A percentile compares a stretch with the other conserved stretches of the same genome.
phyloP scores from a whole-genome alignment of 2,329 filamentous ascomycete genomes.

The Ceratocystis cubensis region DNA sequence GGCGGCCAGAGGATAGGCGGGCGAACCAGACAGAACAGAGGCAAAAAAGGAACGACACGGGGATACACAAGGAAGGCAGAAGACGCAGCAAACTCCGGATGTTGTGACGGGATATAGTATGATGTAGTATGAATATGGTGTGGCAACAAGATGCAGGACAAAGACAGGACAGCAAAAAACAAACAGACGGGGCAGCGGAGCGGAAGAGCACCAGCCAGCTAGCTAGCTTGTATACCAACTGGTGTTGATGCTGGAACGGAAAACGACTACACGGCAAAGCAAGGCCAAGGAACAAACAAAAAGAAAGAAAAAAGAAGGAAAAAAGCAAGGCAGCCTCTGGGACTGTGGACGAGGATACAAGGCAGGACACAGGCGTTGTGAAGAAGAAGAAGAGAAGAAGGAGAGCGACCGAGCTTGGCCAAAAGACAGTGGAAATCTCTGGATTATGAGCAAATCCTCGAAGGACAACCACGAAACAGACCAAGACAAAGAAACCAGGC shows the following conservation, averaged over 20 bases:
- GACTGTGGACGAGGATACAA: not conserved
- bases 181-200: not conserved
- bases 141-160: not conserved
- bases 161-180: not conserved
- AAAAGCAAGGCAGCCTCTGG: not conserved
- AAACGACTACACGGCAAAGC: not conserved
- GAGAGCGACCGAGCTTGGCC: not conserved
- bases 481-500: slow-evolving; percentile 12
- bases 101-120: not conserved
- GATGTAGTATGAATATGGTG: not conserved
- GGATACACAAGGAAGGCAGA: not conserved
- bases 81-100: not conserved
- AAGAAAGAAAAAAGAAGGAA: not conserved
- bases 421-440: slow-evolving; percentile 8
- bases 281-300: not conserved
- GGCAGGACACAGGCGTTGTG: not conserved
- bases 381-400: not conserved
- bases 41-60: not conserved
- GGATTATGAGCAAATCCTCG: slow-evolving; percentile 2
- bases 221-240: not conserved
- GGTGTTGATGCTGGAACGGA: not conserved
- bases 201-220: not conserved
- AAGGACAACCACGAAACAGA: slow-evolving; percentile 12
- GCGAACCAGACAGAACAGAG: not conserved
- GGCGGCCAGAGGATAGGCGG: not conserved